Conservation (phyloP, 2,329 filamentous ascomycete genomes). For the Decorospora gaudefroyi region DNA sequence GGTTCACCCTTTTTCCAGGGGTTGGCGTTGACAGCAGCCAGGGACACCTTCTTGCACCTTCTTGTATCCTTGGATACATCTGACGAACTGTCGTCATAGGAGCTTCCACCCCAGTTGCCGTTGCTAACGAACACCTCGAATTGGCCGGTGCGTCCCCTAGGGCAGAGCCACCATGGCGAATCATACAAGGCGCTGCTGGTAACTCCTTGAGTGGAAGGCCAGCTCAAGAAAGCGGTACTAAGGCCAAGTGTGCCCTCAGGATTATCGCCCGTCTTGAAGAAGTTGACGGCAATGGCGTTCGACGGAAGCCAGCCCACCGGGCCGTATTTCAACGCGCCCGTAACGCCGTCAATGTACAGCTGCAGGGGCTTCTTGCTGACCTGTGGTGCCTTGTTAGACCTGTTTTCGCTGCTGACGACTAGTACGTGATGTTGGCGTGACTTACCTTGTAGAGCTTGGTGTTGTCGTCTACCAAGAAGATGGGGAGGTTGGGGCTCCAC, state of each 20-base stretch:
- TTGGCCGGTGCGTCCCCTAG: constrained; percentile 27
- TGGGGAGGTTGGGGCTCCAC: constrained; percentile 32
- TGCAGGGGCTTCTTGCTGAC: constrained; percentile 38
- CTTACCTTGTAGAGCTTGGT: constrained; percentile 38
- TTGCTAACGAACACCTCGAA: constrained; percentile 38
- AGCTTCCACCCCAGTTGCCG: constrained; percentile 23
- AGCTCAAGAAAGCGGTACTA: constrained; percentile 35
- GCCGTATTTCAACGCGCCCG: constrained; percentile 32
- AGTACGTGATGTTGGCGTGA: neutral
- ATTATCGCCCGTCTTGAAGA: constrained; percentile 37
- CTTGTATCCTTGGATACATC: constrained; percentile 19
- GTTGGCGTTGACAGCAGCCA: constrained; percentile 29
- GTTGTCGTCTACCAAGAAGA: constrained; percentile 38
- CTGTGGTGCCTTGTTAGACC: constrained; percentile 15
- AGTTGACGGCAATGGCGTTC: constrained; percentile 30
- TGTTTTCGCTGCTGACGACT: neutral
- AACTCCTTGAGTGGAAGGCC: constrained; percentile 32
- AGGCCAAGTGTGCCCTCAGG: constrained; percentile 27
- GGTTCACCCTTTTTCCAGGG: constrained; percentile 10
- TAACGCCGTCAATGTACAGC: constrained; percentile 30
- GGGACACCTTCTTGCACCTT: constrained; percentile 8
- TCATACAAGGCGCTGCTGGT: constrained; percentile 8
- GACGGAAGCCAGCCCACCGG: constrained; percentile 32
- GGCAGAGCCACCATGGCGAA: constrained; percentile 27
- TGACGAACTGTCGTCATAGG: constrained; percentile 9